These are phyloP conservation scores for Hylodesmum podocarpum DNA, from an alignment of 306 rosid genomes.

Conservation along the genomic window DNA sequence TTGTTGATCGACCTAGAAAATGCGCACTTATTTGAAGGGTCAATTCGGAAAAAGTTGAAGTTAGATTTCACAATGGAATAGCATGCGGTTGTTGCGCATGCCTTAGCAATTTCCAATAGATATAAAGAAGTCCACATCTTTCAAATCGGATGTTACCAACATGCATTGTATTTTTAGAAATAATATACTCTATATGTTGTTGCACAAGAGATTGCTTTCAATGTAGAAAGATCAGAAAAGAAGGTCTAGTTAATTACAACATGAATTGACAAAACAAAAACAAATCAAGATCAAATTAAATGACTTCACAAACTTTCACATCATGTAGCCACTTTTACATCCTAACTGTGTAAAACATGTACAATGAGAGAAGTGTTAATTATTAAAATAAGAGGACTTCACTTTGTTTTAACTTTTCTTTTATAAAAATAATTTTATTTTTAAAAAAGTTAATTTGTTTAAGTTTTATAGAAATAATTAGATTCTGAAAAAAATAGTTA, in stretches of 20 bases:
- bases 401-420: background rate
- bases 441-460: no score
- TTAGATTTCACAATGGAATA: constrained; percentile 28
- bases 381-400: background rate
- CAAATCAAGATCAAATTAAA: background rate
- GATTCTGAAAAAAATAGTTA: no score
- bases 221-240: background rate
- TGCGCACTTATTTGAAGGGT: constrained; percentile 51
- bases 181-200: background rate
- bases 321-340: background rate
- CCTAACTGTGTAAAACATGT: background rate
- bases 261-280: background rate
- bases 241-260: background rate
- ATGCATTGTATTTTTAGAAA: background rate
- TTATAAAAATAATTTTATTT: no score
- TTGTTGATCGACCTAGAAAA: constrained; percentile 41
- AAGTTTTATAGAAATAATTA: no score
- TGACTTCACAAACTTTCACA: background rate
- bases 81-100: constrained; percentile 52
- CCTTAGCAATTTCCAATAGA: constrained; percentile 32
- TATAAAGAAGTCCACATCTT: constrained; percentile 9
- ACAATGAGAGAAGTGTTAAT: background rate
- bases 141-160: constrained; percentile 25
- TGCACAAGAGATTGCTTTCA: background rate
- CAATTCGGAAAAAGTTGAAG: constrained; percentile 33